Base-by-base conservation (phyloP, 345 rosid genomes). In the Orychophragmus violaceus region DNA sequence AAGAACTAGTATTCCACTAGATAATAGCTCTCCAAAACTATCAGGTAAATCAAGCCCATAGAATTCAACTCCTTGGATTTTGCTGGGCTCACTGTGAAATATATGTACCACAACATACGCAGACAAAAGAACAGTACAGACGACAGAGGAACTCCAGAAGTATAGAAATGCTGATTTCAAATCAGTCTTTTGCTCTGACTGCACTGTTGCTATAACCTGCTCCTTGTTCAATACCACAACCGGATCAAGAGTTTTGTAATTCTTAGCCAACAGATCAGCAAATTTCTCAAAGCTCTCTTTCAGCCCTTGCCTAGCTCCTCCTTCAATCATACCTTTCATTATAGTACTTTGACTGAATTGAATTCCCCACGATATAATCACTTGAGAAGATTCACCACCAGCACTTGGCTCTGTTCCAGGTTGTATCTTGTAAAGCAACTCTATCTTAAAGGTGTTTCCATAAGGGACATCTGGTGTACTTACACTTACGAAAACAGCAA, bases 251-350 rank as follows among this genome's bases (percentile, higher is more conserved):
- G 62, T 72, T 76, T 80, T 82, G 60, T 79, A 78, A 71, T 66
- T 80, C 74, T 78, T 83, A 33, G 82, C 80, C 64, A 93, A 65
- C 50, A 93, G 71, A 65, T 66, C 62, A 29, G 83, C 27, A 71
- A 86, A 89, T 55, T 81, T 79, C n/a, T 79, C 87, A 72, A 90
- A 93, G 76, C 87, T 84, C 46, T 86, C 91, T 63, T 75, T 85
- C 42, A 93, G 59, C 21, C 98, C 97, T 79, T 87, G 90, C 78
- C 75, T 82, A 58, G 69, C 91, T 48, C 97, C 98, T 51, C 87
- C 87, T 84, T 86, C 91, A 67, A 90, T 89, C 94, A 93, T 83
- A 58, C 88, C 81, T 80, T 75, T 88, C 91, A 93, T 86, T 78
- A 87, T 73, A 37, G 87, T 81, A 78, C 65, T 82, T n/a, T 85